These are phyloP conservation scores for Barnettozyma sp. DNA, from an alignment of 805 yeast genomes.

Conservation along the genomic window DNA sequence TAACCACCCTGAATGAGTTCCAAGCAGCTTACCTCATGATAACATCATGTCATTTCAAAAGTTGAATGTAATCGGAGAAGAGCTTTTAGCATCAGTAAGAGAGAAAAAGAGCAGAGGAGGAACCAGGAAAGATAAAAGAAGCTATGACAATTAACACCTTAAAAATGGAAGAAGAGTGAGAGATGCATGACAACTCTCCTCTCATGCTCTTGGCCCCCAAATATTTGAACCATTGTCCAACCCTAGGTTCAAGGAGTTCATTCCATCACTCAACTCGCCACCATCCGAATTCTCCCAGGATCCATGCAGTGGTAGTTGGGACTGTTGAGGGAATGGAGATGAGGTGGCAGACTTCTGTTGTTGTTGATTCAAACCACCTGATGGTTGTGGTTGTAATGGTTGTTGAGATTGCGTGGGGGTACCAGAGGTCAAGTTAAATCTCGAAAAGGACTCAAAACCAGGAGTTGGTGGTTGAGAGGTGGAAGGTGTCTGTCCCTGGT, in stretches of 20 bases:
- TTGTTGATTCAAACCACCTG: conserved; percentile 11
- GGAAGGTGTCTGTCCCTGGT: conserved; percentile 20
- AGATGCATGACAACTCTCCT: too few relatives aligned
- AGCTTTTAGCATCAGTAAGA: too few relatives aligned
- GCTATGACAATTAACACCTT: not conserved
- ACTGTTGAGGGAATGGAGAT: conserved; percentile 7
- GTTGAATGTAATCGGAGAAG: too few relatives aligned
- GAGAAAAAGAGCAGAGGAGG: too few relatives aligned
- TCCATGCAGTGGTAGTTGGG: conserved; percentile 4
- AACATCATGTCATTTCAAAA: too few relatives aligned
- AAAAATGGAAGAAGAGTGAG: too few relatives aligned
- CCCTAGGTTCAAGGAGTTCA: conserved; percentile 21
- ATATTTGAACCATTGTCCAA: conserved; percentile 23
- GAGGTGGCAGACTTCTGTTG: conserved; percentile 7
- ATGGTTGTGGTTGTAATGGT: conserved; percentile 9
- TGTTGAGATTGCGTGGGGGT: conserved; percentile 8
- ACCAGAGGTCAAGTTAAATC: conserved; percentile 16
- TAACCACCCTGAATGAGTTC: too few relatives aligned
- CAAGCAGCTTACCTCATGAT: too few relatives aligned
- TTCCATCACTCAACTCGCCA: conserved; percentile 21
- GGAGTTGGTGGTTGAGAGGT: conserved; percentile 28
- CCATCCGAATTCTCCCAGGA: conserved; percentile 13
- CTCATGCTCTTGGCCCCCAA: conserved; percentile 23
- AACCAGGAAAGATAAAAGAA: too few relatives aligned
- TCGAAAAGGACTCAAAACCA: conserved; percentile 23